These are phyloP conservation scores for Cercospora beticola DNA, from an alignment of 2,329 filamentous ascomycete genomes.

Conservation along the genomic window DNA sequence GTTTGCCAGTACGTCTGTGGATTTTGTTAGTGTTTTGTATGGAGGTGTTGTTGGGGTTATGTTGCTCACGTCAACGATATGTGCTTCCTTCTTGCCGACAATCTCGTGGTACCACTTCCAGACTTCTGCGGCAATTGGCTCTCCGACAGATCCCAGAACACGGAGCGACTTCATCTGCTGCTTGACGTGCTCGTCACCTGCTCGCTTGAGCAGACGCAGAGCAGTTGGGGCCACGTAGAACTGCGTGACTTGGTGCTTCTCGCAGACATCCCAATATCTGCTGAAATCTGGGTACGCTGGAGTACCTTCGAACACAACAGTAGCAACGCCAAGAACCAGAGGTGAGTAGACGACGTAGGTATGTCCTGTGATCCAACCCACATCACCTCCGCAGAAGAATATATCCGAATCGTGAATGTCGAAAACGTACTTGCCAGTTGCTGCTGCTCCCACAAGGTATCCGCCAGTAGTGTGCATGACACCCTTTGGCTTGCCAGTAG, in stretches of 20 bases:
- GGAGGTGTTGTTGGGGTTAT: neutral
- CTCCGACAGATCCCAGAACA: slow-evolving; percentile 90
- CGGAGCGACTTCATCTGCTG: slow-evolving; percentile 84
- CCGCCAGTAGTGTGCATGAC: slow-evolving; percentile 97
- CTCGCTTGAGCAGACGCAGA: slow-evolving; percentile 88
- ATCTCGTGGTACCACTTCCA: slow-evolving; percentile 99
- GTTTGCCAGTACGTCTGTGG: slow-evolving; percentile 98
- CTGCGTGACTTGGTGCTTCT: slow-evolving; percentile 90
- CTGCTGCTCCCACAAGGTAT: slow-evolving; percentile 88
- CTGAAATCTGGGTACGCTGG: slow-evolving; percentile 97
- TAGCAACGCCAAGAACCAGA: slow-evolving; percentile 85
- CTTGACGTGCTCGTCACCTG: slow-evolving; percentile 88
- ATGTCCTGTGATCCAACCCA: slow-evolving; percentile 98
- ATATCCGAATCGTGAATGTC: slow-evolving; percentile 92
- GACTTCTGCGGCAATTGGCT: slow-evolving; percentile 95
- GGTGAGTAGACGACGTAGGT: slow-evolving; percentile 98
- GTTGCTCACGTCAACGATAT: slow-evolving; percentile 71
- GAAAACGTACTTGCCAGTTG: slow-evolving; percentile 97
- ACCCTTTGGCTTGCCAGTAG: slow-evolving; percentile 97
- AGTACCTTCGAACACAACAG: slow-evolving; percentile 96
- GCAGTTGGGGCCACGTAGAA: slow-evolving; percentile 98
- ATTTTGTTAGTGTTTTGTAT: slow-evolving; percentile 20
- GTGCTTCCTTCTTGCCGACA: slow-evolving; percentile 88
- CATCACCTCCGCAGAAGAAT: slow-evolving; percentile 97
- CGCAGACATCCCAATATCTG: slow-evolving; percentile 97